phyloP scores from a whole-genome alignment of 2,329 filamentous ascomycete species.

The Stenocarpella maydis region DNA sequence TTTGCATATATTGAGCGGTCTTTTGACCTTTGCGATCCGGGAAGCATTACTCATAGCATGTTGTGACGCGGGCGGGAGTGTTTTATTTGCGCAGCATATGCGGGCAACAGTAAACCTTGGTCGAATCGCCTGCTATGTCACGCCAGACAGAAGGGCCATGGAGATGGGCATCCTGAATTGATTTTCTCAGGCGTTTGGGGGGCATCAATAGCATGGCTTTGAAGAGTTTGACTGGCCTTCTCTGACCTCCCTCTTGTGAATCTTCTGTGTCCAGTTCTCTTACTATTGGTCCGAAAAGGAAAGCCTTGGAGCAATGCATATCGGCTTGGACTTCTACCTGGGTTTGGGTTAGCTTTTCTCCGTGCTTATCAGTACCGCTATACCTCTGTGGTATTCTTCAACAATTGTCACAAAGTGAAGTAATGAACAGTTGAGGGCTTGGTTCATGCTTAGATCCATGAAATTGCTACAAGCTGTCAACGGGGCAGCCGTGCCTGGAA shows the following conservation, averaged over 20 bases:
- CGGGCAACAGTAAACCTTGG: neutral
- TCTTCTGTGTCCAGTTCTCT: neutral
- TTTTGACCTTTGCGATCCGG: neutral
- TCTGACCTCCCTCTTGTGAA: too few species aligned
- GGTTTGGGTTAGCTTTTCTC: neutral
- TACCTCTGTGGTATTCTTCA: too few species aligned
- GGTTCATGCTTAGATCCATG: neutral
- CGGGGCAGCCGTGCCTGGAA: neutral
- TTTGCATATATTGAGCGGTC: neutral
- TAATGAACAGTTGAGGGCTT: neutral
- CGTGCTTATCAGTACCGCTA: neutral
- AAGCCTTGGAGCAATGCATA: too few species aligned
- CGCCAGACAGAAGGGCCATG: neutral
- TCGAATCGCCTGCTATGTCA: neutral
- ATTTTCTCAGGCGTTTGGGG: neutral
- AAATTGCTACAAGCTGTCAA: neutral
- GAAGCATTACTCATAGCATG: neutral
- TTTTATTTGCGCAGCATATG: neutral
- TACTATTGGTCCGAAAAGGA: neutral
- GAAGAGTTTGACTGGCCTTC: too few species aligned
- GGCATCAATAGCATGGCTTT: neutral
- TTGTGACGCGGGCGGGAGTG: neutral
- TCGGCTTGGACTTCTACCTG: too few species aligned
- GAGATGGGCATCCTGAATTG: neutral
- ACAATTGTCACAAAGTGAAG: neutral